Percentiles rank a stretch among this genome's conserved stretches.
Conservation (phyloP, 2,329 filamentous ascomycete genomes). For the Tolypocladium tundrense region DNA sequence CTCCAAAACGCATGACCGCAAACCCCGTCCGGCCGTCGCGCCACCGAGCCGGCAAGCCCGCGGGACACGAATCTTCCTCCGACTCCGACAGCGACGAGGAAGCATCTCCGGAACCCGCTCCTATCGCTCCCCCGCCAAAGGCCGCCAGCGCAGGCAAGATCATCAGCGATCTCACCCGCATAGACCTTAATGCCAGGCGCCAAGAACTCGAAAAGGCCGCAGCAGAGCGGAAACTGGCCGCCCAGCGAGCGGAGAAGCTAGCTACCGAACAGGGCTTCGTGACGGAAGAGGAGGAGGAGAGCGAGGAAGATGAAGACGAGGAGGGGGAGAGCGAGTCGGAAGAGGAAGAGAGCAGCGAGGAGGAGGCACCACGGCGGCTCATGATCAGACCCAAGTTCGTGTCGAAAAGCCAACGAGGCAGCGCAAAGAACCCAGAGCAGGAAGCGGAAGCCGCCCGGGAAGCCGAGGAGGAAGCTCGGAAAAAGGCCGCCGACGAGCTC, state of each 20-base stretch:
- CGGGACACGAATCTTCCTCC: slow-evolving; percentile 43
- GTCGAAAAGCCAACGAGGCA: slow-evolving; percentile 43
- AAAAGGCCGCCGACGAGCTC: slow-evolving; percentile 64
- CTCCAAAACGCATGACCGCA: slow-evolving; percentile 84
- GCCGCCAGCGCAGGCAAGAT: slow-evolving; percentile 46
- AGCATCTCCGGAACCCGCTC: slow-evolving; percentile 15
- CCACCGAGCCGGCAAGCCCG: slow-evolving; percentile 75
- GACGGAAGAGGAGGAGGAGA: slow-evolving; percentile 41
- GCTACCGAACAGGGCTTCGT: slow-evolving; percentile 54
- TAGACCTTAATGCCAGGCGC: slow-evolving; percentile 38
- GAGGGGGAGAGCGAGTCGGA: slow-evolving; percentile 30
- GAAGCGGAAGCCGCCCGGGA: slow-evolving; percentile 23
- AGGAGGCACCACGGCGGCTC: slow-evolving; percentile 44
- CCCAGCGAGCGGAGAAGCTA: slow-evolving; percentile 37
- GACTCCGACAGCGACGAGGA: slow-evolving; percentile 39
- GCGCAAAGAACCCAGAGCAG: slow-evolving; percentile 15
- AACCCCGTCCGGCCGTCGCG: slow-evolving; percentile 74
- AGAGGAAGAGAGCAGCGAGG: slow-evolving; percentile 37
- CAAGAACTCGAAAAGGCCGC: slow-evolving; percentile 32
- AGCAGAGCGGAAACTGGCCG: slow-evolving; percentile 35
- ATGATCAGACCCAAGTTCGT: slow-evolving; percentile 57
- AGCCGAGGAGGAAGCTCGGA: slow-evolving; percentile 51
- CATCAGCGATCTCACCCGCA: slow-evolving; percentile 40
- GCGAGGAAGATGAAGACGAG: slow-evolving; percentile 24
- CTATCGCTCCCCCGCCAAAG: slow-evolving; percentile 46